These are phyloP conservation scores for Smallanthus sonchifolius DNA, from an alignment of 129 eudicot genomes.

Conservation along the genomic window DNA sequence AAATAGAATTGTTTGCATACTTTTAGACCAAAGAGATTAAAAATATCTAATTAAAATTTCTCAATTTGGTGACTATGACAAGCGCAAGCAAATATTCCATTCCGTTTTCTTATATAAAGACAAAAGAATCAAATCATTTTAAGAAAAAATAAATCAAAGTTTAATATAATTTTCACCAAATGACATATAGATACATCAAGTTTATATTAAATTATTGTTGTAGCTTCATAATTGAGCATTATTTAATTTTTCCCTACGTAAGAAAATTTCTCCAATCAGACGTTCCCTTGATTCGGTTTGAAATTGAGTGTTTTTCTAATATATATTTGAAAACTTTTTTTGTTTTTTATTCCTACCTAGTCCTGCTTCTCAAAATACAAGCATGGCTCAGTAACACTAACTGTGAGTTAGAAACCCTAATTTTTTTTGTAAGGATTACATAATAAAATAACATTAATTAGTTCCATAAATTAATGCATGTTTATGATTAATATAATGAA, in stretches of 20 bases:
- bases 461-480: no score
- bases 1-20: background rate
- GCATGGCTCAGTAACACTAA: background rate
- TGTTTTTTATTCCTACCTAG: background rate
- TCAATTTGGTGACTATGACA: constrained; percentile 13
- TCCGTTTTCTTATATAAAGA: constrained; percentile 17
- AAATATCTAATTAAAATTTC: background rate
- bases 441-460: no score
- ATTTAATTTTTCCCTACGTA: constrained; percentile 1
- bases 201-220: background rate
- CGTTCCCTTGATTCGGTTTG: background rate
- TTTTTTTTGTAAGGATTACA: no score
- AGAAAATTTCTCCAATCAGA: constrained; percentile 5
- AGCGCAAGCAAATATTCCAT: constrained; percentile 29
- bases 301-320: background rate
- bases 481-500: no score
- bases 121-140: constrained; percentile 21
- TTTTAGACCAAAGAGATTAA: background rate
- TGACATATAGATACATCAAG: background rate
- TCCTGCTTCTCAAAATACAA: constrained; percentile 9
- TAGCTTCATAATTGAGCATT: constrained; percentile 15
- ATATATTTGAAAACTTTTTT: background rate
- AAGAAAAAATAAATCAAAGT: background rate
- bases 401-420: no score
- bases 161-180: background rate